Evolutionary conservation across 139 green algal genomes (phyloP), one percentile per base, ranked within the genome.

Genomic region (Nannochloris sp.): DNA sequence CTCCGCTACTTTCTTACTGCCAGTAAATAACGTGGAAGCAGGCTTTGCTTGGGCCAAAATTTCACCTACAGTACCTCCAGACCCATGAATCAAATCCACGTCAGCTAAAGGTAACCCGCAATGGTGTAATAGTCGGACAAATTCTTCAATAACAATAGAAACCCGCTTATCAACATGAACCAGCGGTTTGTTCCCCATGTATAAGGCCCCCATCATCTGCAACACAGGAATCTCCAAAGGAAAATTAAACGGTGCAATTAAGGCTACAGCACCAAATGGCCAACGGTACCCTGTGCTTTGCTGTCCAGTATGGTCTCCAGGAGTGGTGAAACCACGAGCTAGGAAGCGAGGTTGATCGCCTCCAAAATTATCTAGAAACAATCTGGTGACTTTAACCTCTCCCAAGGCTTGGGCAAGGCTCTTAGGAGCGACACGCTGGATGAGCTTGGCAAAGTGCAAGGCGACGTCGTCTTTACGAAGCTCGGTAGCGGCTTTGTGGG

Each of bases 191-290:
- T 98, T 98, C 61, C 93, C 93, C 93, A 98, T 98, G 84, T 90
- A 98, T 14, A 98, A 86, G 15, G 92, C 90, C 10, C 93, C 93
- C 88, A 98, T 97, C n/a, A 96, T 64, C 80, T 98, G 92, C 35
- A 98, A 88, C 30, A 82, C 89, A 0, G 92, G 92, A 70, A 98
- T 98, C 74, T 98, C 93, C 39, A 98, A 79, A 2, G 93, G 93
- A 72, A 98, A 98, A 81, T 98, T 98, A 86, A 98, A 98, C 38
- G 93, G 93, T 2, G 93, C 93, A 80, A 98, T 93, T 23, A 98
- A 60, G 0, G 78, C 82, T 30, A 98, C 93, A 9, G 85, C 78
- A 19, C 90, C 90, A 47, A 86, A 98, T 2, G 93, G 93, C 88
- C 87, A 98, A 12, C 93, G 76, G 60, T 85, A 74, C 27, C 92